phyloP scores from a whole-genome alignment of 495 filamentous ascomycete genomes.

The Lepraria neglecta region DNA sequence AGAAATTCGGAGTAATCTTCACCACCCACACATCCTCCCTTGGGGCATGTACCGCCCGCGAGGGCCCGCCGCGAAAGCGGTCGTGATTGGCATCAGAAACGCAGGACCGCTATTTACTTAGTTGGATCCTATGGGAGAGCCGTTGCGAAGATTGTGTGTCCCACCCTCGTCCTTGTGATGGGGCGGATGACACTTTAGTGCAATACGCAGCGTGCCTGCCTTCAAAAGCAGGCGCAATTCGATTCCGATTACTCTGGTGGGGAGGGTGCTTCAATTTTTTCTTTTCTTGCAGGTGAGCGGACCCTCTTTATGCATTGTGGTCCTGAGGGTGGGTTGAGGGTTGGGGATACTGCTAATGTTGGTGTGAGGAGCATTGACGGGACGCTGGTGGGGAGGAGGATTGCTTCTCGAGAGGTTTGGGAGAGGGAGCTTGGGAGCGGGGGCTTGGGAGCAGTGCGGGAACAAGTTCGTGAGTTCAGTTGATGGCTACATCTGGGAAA shows the following conservation, averaged over 20 bases:
- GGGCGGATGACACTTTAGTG: slow-evolving; percentile 78
- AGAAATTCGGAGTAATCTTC: slow-evolving; percentile 99
- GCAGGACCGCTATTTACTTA: slow-evolving; percentile 50
- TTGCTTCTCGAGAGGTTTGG: background rate
- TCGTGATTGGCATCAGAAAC: slow-evolving; percentile 99
- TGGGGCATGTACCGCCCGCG: slow-evolving; percentile 61
- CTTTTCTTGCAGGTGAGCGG: slow-evolving; percentile 57
- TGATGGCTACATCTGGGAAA: too few relatives aligned
- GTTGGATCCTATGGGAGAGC: slow-evolving; percentile 70
- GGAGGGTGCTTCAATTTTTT: slow-evolving; percentile 65
- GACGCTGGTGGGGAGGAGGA: background rate
- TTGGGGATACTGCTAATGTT: slow-evolving; percentile 40
- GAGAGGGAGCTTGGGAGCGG: background rate
- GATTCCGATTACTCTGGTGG: slow-evolving; percentile 97
- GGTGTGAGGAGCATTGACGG: background rate
- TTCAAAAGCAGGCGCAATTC: slow-evolving; percentile 68
- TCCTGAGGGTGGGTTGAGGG: background rate
- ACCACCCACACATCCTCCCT: slow-evolving; percentile 43
- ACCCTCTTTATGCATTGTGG: background rate
- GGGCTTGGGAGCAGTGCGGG: background rate
- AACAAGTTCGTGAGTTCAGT: too few relatives aligned
- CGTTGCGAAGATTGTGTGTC: slow-evolving; percentile 89
- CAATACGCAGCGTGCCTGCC: slow-evolving; percentile 90
- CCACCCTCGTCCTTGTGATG: slow-evolving; percentile 26
- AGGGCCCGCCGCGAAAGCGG: slow-evolving; percentile 91